Evolutionary conservation across 176 grass and related monocot genomes (phyloP).

Genomic region (Carex kokanica): DNA sequence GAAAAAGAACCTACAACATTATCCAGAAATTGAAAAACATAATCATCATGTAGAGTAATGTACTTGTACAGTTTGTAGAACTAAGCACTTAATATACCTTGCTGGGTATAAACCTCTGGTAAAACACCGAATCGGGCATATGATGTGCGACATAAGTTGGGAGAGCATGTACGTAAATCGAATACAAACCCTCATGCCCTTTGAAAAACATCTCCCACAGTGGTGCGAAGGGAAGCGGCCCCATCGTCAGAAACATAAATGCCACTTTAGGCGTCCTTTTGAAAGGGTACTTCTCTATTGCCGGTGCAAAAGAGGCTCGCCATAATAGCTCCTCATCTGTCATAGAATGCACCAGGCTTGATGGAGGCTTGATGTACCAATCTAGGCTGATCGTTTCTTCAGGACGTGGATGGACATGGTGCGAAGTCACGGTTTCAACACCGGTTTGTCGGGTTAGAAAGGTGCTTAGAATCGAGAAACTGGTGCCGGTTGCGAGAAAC

Average conservation of each 20-base stretch:
- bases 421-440: slow-evolving; percentile 20
- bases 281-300: slow-evolving; percentile 53
- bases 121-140: slow-evolving; percentile 62
- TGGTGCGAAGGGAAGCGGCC: slow-evolving; percentile 64
- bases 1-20: neutral
- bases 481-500: slow-evolving; percentile 52
- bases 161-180: slow-evolving; percentile 66
- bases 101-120: slow-evolving; percentile 68
- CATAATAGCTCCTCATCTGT: slow-evolving; percentile 84
- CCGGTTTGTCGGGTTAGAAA: slow-evolving; percentile 56
- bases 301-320: slow-evolving; percentile 62
- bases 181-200: slow-evolving; percentile 63
- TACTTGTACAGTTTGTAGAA: neutral
- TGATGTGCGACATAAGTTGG: slow-evolving; percentile 60
- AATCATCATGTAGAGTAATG: neutral
- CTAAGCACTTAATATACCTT: slow-evolving; percentile 44
- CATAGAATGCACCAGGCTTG: slow-evolving; percentile 49
- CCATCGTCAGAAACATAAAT: slow-evolving; percentile 86
- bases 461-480: slow-evolving; percentile 51
- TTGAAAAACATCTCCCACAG: slow-evolving; percentile 87
- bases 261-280: slow-evolving; percentile 62
- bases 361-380: slow-evolving; percentile 40
- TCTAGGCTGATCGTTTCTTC: slow-evolving; percentile 37
- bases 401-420: slow-evolving; percentile 47
- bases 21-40: neutral